These are phyloP conservation scores for Antitrichia curtipendula DNA, from an alignment of 225 moss, liverwort and hornwort genomes.

Conservation along the genomic window DNA sequence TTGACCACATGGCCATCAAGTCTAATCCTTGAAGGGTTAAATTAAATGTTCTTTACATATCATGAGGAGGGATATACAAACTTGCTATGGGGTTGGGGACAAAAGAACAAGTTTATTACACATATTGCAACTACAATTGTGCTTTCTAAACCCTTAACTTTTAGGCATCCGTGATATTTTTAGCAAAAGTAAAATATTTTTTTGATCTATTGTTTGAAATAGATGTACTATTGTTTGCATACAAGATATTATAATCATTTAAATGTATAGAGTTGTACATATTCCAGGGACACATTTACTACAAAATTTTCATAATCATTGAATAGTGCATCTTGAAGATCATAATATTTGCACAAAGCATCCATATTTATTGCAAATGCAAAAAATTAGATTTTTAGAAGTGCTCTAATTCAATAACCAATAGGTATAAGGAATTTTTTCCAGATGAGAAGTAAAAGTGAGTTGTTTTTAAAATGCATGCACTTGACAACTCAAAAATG, in stretches of 20 bases:
- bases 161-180: fast-evolving
- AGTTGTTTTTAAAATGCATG: background rate
- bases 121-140: background rate
- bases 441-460: fast-evolving
- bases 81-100: background rate
- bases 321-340: background rate
- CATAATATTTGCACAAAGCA: background rate
- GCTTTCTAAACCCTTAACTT: background rate
- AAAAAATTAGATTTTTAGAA: background rate
- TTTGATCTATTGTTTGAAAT: background rate
- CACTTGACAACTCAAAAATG: background rate
- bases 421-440: background rate
- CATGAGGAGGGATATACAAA: background rate
- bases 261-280: background rate
- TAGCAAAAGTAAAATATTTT: background rate
- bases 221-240: background rate
- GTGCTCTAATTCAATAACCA: background rate
- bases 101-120: background rate
- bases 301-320: background rate
- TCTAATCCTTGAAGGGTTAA: background rate
- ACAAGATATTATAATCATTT: background rate
- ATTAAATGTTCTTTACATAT: background rate
- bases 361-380: too few relatives aligned
- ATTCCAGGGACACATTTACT: fast-evolving
- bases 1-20: fast-evolving